phyloP scores from a whole-genome alignment of 441 rosid species.

The Gossypium schwendimanii region DNA sequence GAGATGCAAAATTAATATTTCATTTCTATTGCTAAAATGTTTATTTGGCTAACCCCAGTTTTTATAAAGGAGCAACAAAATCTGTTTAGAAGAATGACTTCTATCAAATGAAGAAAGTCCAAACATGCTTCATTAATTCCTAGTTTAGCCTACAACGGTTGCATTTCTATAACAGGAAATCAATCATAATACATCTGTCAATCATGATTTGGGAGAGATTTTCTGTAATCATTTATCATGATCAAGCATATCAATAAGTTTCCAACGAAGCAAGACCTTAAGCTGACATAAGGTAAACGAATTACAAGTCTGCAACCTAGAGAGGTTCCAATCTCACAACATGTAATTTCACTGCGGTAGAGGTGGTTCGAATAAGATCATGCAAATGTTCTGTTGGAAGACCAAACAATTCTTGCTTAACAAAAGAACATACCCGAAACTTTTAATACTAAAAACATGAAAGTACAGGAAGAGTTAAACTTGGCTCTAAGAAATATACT shows the following conservation, averaged over 20 bases:
- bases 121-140: not conserved
- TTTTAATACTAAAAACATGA: not conserved
- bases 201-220: not conserved
- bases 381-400: not conserved
- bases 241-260: not conserved
- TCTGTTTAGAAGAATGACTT: not conserved
- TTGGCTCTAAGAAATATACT: slow-evolving; percentile 28
- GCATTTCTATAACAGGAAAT: not conserved
- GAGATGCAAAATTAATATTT: not conserved
- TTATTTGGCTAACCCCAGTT: not conserved
- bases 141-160: not conserved
- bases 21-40: not conserved
- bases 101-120: not conserved
- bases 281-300: not conserved
- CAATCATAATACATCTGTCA: not conserved
- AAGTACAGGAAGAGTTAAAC: not conserved
- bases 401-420: not conserved
- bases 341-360: not conserved
- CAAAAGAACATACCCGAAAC: not conserved
- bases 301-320: not conserved
- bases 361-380: not conserved
- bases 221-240: not conserved
- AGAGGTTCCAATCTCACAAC: not conserved
- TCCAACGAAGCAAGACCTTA: not conserved
- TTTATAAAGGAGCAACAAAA: not conserved